Evolutionary conservation across 768 basidiomycete species (phyloP).

Genomic region (Naganishia antarctica): DNA sequence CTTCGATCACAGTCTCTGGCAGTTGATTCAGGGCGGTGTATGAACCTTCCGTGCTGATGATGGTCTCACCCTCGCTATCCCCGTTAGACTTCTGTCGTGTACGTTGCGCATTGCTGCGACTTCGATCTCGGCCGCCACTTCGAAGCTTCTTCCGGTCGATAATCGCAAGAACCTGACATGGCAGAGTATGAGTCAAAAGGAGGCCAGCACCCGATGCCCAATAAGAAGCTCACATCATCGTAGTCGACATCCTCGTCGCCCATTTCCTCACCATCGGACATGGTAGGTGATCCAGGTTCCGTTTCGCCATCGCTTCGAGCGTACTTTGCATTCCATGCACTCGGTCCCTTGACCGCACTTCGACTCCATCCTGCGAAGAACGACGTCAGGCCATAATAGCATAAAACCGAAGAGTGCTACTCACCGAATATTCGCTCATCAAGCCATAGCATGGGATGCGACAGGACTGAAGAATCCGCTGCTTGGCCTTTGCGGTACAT

Average conservation of each 20-base stretch:
- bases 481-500: conserved; percentile 67
- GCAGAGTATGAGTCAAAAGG: conserved; percentile 29
- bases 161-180: conserved; percentile 13
- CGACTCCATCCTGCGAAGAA: conserved; percentile 59
- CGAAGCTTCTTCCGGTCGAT: conserved; percentile 2
- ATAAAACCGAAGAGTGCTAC: background rate
- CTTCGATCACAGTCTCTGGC: background rate
- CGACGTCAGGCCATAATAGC: background rate
- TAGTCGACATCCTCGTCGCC: conserved; percentile 72
- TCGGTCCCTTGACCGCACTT: conserved; percentile 71
- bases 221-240: conserved; percentile 61
- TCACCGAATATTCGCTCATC: conserved; percentile 84
- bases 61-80: background rate
- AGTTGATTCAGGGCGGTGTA: conserved; percentile 1
- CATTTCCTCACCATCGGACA: conserved; percentile 67
- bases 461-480: conserved; percentile 56
- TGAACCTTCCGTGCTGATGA: conserved; percentile 1
- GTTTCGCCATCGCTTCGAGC: conserved; percentile 54
- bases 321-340: conserved; percentile 67
- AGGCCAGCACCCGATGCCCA: background rate
- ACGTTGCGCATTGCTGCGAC: conserved; percentile 27
- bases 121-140: conserved; percentile 24
- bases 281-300: conserved; percentile 66
- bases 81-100: background rate
- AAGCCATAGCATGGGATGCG: conserved; percentile 90